phyloP scores from a whole-genome alignment of 495 filamentous ascomycete species.

The Xylaria cubensis region DNA sequence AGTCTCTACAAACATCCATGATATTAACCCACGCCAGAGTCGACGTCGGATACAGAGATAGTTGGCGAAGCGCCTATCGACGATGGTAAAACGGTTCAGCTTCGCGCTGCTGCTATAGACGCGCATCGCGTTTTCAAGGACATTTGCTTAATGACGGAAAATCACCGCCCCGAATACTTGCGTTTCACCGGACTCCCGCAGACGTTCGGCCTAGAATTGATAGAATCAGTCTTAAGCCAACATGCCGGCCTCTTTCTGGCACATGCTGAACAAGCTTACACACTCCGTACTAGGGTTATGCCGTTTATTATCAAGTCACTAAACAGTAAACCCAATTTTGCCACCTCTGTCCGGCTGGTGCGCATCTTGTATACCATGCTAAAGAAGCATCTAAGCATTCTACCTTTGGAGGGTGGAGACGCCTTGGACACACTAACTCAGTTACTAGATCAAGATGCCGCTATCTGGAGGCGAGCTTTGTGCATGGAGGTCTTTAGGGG shows the following conservation, averaged over 20 bases:
- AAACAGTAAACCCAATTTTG: constrained; percentile 79
- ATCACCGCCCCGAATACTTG: constrained; percentile 79
- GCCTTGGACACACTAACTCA: constrained; percentile 85
- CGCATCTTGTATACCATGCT: constrained; percentile 82
- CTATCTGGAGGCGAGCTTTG: constrained; percentile 82
- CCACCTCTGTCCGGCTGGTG: constrained; percentile 80
- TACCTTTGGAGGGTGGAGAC: constrained; percentile 83
- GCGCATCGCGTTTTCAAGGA: constrained; percentile 88
- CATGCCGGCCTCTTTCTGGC: constrained; percentile 76
- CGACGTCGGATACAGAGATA: constrained; percentile 56
- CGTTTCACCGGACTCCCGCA: constrained; percentile 76
- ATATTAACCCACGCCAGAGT: constrained; percentile 34
- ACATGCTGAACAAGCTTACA: constrained; percentile 81
- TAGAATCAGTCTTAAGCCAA: constrained; percentile 86
- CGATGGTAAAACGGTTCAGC: constrained; percentile 62
- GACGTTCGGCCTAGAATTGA: constrained; percentile 85
- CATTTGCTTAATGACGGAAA: constrained; percentile 85
- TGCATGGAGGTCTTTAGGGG: constrained; percentile 91
- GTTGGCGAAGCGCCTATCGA: constrained; percentile 68
- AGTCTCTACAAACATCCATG: constrained; percentile 29
- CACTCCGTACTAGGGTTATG: constrained; percentile 80
- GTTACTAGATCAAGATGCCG: constrained; percentile 82
- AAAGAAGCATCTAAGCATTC: constrained; percentile 73
- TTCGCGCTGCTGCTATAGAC: constrained; percentile 82
- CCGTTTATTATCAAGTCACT: constrained; percentile 80